Evolutionary conservation across 345 rosid species (phyloP).

Genomic region (Acer saccharum): DNA sequence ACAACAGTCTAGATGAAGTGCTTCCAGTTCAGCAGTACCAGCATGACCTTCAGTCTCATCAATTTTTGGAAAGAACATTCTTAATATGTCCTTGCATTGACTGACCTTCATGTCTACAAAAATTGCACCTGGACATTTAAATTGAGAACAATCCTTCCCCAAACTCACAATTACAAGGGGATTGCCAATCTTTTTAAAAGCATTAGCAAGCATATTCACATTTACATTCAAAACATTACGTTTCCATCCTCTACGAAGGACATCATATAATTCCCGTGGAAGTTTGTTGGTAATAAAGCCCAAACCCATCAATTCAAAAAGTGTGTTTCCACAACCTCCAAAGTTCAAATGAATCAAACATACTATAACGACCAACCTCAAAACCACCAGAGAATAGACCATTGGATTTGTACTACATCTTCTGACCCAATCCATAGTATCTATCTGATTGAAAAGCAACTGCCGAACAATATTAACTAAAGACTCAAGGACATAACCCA

Average conservation of each 20-base stretch:
- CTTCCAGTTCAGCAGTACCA: neutral
- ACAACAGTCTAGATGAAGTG: neutral
- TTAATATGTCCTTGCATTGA: slow-evolving; percentile 25
- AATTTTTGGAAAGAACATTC: slow-evolving; percentile 24
- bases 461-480: neutral
- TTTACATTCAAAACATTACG: neutral
- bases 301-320: slow-evolving; percentile 18
- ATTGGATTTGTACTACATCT: slow-evolving; percentile 5
- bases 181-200: slow-evolving; percentile 25
- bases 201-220: slow-evolving; percentile 27
- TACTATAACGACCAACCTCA: slow-evolving; percentile 32
- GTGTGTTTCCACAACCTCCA: slow-evolving; percentile 13
- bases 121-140: slow-evolving; percentile 18
- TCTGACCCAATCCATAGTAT: slow-evolving; percentile 34
- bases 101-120: slow-evolving; percentile 31
- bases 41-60: neutral
- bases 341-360: slow-evolving; percentile 43
- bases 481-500: slow-evolving; percentile 5
- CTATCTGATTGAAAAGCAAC: slow-evolving; percentile 18
- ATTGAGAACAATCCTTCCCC: neutral
- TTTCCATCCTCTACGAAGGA: slow-evolving; percentile 8
- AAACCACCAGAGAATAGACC: slow-evolving; percentile 26
- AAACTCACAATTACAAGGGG: slow-evolving; percentile 32
- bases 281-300: slow-evolving; percentile 18
- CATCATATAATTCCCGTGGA: slow-evolving; percentile 23